Conservation (phyloP, 768 basidiomycete genomes). For the Lactarius quietus region DNA sequence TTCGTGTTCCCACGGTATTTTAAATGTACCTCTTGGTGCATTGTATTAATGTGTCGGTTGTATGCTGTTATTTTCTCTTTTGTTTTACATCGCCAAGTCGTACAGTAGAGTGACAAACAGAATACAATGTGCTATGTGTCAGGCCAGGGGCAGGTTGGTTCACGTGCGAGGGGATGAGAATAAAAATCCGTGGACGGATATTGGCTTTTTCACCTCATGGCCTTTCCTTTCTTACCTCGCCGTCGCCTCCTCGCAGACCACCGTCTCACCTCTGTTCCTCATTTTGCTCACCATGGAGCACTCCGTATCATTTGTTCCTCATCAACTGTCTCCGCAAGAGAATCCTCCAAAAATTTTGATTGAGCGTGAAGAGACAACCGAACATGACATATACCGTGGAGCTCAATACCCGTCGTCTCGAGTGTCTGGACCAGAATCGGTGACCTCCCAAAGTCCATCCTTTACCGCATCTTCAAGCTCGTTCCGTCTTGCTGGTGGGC, state of each 20-base stretch:
- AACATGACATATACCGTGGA: slow-evolving; percentile 62
- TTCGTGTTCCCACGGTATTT: not conserved
- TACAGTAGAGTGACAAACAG: not conserved
- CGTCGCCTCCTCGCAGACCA: not conserved
- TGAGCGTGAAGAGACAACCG: slow-evolving; percentile 26
- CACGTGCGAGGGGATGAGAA: not conserved
- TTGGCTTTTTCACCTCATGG: slow-evolving; percentile 6
- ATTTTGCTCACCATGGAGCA: slow-evolving; percentile 12
- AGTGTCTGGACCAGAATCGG: slow-evolving; percentile 31
- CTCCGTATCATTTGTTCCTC: slow-evolving; percentile 16
- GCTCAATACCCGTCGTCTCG: slow-evolving; percentile 37
- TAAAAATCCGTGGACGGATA: not conserved
- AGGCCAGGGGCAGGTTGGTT: not conserved
- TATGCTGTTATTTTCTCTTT: slow-evolving; percentile 12
- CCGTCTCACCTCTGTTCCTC: not conserved
- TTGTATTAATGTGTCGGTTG: slow-evolving; percentile 11
- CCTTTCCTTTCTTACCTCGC: not conserved
- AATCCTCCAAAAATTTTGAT: slow-evolving; percentile 4
- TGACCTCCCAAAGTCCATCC: slow-evolving; percentile 32
- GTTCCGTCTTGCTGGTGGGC: slow-evolving; percentile 32
- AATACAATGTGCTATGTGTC: not conserved
- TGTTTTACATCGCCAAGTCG: not conserved
- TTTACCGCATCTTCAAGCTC: slow-evolving; percentile 40
- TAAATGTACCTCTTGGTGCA: not conserved
- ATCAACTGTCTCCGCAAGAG: slow-evolving; percentile 1